Conservation (phyloP, 768 basidiomycete genomes). For the Clavaria fumosa region DNA sequence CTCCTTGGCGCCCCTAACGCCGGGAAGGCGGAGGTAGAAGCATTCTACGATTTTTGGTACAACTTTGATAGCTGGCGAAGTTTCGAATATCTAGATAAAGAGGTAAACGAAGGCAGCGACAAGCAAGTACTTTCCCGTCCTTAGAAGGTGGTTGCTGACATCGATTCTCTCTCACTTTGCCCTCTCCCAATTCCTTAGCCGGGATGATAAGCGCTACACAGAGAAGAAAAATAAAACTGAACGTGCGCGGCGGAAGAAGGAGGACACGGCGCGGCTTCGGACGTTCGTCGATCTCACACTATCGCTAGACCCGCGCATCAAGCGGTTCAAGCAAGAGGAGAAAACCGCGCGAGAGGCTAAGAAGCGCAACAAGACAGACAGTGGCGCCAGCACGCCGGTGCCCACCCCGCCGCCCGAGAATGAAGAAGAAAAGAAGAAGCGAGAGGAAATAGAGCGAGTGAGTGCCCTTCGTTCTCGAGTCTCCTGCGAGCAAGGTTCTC, state of each 20-base stretch:
- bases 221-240: conserved; percentile 99
- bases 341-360: conserved; percentile 90
- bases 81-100: conserved; percentile 97
- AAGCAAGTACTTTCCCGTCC: no score
- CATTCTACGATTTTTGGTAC: conserved; percentile 99
- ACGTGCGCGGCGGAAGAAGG: conserved; percentile 92
- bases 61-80: conserved; percentile 98
- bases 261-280: conserved; percentile 84
- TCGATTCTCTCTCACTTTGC: neutral
- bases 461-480: conserved; percentile 15
- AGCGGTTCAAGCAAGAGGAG: conserved; percentile 90
- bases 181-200: conserved; percentile 32
- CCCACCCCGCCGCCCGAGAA: conserved; percentile 70
- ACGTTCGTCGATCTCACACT: conserved; percentile 77
- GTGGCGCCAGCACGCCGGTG: conserved; percentile 39
- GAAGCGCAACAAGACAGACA: conserved; percentile 37
- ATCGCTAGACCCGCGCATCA: conserved; percentile 85
- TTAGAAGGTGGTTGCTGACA: no score
- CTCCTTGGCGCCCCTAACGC: conserved; percentile 55
- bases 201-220: conserved; percentile 96
- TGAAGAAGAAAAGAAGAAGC: conserved; percentile 43
- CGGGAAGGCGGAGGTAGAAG: conserved; percentile 70
- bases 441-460: no score
- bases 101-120: conserved; percentile 95
- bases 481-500: neutral